Percentiles rank a stretch among this genome's conserved stretches.
Evolutionary conservation across 1,284 basidiomycete species (phyloP).

Genomic region (Tylopilus sp.): DNA sequence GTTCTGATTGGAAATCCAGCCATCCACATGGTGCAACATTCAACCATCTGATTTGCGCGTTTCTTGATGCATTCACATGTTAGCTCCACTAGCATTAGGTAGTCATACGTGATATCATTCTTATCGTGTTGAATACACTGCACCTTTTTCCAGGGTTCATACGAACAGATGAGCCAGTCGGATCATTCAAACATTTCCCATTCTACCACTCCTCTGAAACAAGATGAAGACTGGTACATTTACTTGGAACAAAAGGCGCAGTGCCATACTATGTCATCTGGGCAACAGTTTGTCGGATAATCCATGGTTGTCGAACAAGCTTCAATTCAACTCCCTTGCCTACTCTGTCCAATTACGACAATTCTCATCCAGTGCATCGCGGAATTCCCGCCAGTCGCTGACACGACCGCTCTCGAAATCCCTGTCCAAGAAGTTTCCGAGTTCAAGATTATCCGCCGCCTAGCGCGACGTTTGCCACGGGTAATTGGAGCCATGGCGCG

Average conservation of each 20-base stretch:
- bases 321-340: constrained; percentile 12
- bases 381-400: constrained; percentile 31
- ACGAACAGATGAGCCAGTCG: no score
- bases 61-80: no score
- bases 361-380: constrained; percentile 15
- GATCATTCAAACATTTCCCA: no score
- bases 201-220: no score
- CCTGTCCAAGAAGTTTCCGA: constrained; percentile 28
- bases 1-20: constrained; percentile 13
- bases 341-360: constrained; percentile 12
- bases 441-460: constrained; percentile 33
- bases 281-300: no score
- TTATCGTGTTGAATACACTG: no score
- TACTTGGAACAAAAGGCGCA: no score
- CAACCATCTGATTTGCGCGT: constrained; percentile 15
- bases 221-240: no score
- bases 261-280: no score
- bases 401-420: constrained; percentile 18
- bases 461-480: constrained; percentile 27
- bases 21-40: constrained; percentile 17
- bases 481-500: constrained; percentile 37
- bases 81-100: no score
- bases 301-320: background rate
- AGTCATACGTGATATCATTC: background rate
- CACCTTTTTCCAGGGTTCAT: no score